Base-by-base conservation (phyloP, 257 asterid species). In the Haberlea rhodopensis region DNA sequence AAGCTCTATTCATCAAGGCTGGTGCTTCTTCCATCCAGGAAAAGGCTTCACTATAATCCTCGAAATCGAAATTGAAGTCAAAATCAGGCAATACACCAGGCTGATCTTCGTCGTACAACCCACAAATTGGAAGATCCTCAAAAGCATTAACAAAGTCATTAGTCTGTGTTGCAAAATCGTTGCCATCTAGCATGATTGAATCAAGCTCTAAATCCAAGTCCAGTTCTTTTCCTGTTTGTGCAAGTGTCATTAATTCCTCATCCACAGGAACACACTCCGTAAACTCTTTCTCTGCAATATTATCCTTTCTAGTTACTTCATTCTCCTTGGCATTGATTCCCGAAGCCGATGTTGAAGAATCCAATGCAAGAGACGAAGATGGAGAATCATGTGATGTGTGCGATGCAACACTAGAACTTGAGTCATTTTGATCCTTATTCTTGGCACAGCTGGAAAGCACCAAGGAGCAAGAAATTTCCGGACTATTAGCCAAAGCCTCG, bases 21-120 rank as follows among this genome's bases (percentile, higher is more conserved):
- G 67, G 71, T 29, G 71, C 64, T 4, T 84, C 95, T 20, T 85
- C 86, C 81, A 84, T 78, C 94, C 91, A 88, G 45, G 79, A 53
- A 32, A 75, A 65, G n/a, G 65, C 84, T 18, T 84, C 94, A 9
- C 13, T 68, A 56, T 76, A 81, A 26, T 64, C 85, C 10, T 82
- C 90, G 2, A 87, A 69, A 71, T 84, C 76, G 11, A 90, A 84
- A 60, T 82, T 84, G 0, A 83, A 79, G 68, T 83, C 88, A 2
- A 72, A 84, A 68, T 90, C 97, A 0, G 85, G 89, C 26, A 88
- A 31, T 3, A 71, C 49, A 18, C 20, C 60, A 1, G 81, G 73
- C 57, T 72, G 66, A 52, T 63, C 86, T 2, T 18, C 63, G 3
- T 65, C 86, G 7, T 73, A 82, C 25, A 75, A 29, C 16, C 77